phyloP scores from a whole-genome alignment of 2,329 filamentous ascomycete genomes.

The Hymenoscyphus fraxineus region DNA sequence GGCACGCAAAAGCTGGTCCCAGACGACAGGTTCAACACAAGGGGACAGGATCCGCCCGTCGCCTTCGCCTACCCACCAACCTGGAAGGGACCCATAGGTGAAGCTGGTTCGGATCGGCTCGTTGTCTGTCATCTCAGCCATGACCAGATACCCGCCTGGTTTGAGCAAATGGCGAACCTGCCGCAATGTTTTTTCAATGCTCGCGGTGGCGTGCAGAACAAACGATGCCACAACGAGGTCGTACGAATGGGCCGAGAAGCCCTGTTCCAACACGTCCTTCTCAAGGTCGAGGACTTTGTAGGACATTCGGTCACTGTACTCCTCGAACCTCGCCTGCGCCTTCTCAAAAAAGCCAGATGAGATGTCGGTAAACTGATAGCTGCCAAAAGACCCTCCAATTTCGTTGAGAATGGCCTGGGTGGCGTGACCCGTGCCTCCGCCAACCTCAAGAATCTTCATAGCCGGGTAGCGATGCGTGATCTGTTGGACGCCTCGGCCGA shows the following conservation, averaged over 20 bases:
- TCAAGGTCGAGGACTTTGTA: constrained; percentile 38
- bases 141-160: constrained; percentile 43
- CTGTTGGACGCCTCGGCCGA: constrained; percentile 10
- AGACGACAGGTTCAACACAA: constrained; percentile 12
- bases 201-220: constrained; percentile 39
- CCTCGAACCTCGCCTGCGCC: constrained; percentile 31
- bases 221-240: constrained; percentile 40
- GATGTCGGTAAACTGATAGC: background rate
- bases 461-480: constrained; percentile 35
- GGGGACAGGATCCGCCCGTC: constrained; percentile 20
- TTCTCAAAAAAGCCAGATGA: constrained; percentile 39
- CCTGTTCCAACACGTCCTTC: constrained; percentile 32
- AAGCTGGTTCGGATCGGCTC: constrained; percentile 16
- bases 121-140: background rate
- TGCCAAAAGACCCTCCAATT: too few relatives aligned
- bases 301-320: constrained; percentile 22
- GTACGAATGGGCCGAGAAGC: constrained; percentile 33
- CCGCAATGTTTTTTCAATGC: constrained; percentile 27
- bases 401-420: too few relatives aligned
- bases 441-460: constrained; percentile 33
- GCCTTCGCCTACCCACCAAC: constrained; percentile 34
- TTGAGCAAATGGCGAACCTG: constrained; percentile 39
- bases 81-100: constrained; percentile 31
- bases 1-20: constrained; percentile 22
- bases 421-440: too few relatives aligned